Evolutionary conservation across 2,329 filamentous ascomycete genomes (phyloP).

Genomic region (Drechslerella coelobrocha): DNA sequence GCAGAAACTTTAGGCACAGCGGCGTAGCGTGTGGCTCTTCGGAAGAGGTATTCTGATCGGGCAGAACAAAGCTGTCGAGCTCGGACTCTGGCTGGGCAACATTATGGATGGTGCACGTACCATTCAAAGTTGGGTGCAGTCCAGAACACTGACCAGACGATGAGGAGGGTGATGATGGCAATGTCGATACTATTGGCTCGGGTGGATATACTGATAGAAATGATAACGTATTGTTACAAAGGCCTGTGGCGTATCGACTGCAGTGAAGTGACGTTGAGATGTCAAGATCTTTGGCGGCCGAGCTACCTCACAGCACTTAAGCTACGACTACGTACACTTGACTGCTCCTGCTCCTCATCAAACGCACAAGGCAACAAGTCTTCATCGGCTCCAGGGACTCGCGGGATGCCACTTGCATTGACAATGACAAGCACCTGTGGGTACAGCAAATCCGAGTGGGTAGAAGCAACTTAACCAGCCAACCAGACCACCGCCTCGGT

Average conservation of each 20-base stretch:
- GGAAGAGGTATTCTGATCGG: too few relatives aligned
- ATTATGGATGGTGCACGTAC: conserved; percentile 13
- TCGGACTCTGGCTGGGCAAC: background rate
- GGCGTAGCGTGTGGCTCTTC: conserved; percentile 4
- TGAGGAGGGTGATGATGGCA: conserved; percentile 22
- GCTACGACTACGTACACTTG: too few relatives aligned
- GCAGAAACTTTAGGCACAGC: too few relatives aligned
- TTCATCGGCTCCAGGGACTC: background rate
- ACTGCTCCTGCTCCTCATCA: background rate
- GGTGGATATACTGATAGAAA: background rate
- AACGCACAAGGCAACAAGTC: background rate
- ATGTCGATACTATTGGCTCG: conserved; percentile 2
- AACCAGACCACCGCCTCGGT: background rate
- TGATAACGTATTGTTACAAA: background rate
- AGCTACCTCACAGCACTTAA: background rate
- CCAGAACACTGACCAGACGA: background rate
- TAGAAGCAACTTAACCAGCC: background rate
- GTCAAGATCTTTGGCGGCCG: background rate
- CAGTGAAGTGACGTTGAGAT: background rate
- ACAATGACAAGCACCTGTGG: background rate
- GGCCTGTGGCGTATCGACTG: background rate
- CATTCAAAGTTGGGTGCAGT: conserved; percentile 4
- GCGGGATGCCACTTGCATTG: background rate
- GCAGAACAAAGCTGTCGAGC: too few relatives aligned
- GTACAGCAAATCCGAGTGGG: background rate